These are phyloP conservation scores for Trypanosoma melophagium DNA, from an alignment of 208 protist species.

Conservation along the genomic window DNA sequence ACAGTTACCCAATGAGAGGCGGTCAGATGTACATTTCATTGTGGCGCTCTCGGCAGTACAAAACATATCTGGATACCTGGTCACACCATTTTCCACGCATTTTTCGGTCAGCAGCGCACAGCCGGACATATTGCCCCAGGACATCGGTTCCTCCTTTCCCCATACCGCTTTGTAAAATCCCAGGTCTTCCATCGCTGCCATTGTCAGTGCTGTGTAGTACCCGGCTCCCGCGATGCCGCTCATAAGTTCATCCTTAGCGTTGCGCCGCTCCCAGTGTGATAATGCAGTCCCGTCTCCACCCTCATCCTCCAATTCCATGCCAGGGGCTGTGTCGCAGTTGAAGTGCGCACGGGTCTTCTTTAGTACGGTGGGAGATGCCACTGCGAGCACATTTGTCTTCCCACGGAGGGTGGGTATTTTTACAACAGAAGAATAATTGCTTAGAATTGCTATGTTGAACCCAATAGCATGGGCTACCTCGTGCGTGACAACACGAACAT, in stretches of 20 bases:
- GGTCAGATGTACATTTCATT: conserved; percentile 32
- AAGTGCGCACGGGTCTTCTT: conserved; percentile 48
- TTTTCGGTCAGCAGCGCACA: conserved; percentile 49
- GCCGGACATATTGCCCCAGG: conserved; percentile 55
- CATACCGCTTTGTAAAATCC: conserved; percentile 75
- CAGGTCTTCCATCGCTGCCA: conserved; percentile 72
- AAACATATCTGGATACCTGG: conserved; percentile 47
- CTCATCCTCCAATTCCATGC: conserved; percentile 77
- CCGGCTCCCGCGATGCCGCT: neutral
- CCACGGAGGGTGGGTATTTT: conserved; percentile 31
- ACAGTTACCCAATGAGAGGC: conserved; percentile 26
- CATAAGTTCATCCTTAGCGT: conserved; percentile 17
- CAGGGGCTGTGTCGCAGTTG: conserved; percentile 46
- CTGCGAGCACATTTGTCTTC: conserved; percentile 30
- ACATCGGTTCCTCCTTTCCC: conserved; percentile 48
- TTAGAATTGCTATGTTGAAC: no score
- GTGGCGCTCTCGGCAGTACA: conserved; percentile 5
- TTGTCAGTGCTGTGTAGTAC: conserved; percentile 69
- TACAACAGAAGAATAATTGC: conserved; percentile 2
- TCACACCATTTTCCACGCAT: conserved; percentile 35
- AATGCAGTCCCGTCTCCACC: conserved; percentile 38
- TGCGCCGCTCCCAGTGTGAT: conserved; percentile 17
- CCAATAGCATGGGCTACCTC: conserved; percentile 88
- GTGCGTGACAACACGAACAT: conserved; percentile 43
- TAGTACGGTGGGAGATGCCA: conserved; percentile 41